Evolutionary conservation across 495 filamentous ascomycete species (phyloP).

Genomic region (Diplogelasinospora grovesii): DNA sequence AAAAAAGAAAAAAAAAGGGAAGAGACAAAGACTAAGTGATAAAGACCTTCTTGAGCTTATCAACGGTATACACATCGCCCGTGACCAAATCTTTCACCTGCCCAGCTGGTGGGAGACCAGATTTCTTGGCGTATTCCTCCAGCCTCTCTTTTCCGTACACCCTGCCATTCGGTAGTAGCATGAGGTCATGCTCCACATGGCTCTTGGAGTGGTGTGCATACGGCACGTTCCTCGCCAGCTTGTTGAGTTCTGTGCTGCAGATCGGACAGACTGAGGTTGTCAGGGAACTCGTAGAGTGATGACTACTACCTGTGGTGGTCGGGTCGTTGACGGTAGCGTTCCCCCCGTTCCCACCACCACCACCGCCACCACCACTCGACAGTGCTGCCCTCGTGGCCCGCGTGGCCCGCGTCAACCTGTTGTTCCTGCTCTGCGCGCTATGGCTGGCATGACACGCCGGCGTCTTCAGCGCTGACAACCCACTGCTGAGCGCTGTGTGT

Average conservation of each 20-base stretch:
- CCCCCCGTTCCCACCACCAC: too few relatives aligned
- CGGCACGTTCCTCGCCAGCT: slow-evolving; percentile 77
- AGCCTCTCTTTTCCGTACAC: slow-evolving; percentile 76
- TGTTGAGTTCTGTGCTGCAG: slow-evolving; percentile 90
- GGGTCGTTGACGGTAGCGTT: slow-evolving; percentile 9
- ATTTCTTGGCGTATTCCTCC: slow-evolving; percentile 67
- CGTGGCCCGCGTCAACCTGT: too few relatives aligned
- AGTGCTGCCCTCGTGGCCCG: slow-evolving; percentile 16
- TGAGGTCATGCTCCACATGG: slow-evolving; percentile 76
- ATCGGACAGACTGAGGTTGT: slow-evolving; percentile 72
- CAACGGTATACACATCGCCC: slow-evolving; percentile 54
- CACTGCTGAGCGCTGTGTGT: slow-evolving; percentile 84
- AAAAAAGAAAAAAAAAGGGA: neutral
- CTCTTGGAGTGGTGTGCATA: slow-evolving; percentile 94
- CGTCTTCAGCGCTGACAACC: slow-evolving; percentile 91
- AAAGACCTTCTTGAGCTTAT: slow-evolving; percentile 77
- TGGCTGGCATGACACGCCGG: slow-evolving; percentile 83
- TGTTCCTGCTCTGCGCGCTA: too few relatives aligned
- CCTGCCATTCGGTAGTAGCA: slow-evolving; percentile 79
- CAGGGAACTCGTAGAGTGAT: slow-evolving; percentile 30
- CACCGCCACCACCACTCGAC: too few relatives aligned
- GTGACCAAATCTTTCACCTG: slow-evolving; percentile 79
- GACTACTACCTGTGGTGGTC: slow-evolving; percentile 11
- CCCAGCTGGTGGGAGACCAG: slow-evolving; percentile 52
- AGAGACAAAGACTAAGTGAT: slow-evolving; percentile 44